These are phyloP conservation scores for Talaromyces rugulosus DNA, from an alignment of 2,329 filamentous ascomycete genomes.

Conservation along the genomic window DNA sequence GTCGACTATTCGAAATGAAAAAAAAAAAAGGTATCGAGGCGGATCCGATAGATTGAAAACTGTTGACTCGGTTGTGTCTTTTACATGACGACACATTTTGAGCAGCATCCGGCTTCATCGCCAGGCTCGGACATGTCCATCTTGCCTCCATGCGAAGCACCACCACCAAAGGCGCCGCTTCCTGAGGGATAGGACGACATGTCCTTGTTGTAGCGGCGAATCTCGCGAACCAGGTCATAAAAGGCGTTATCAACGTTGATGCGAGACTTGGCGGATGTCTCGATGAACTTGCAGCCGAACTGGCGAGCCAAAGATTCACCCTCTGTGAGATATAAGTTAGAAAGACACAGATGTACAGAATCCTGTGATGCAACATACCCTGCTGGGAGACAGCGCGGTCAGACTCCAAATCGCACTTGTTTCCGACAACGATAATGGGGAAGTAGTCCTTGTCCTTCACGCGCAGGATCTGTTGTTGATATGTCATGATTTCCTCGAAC, in stretches of 20 bases:
- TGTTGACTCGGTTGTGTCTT: constrained; percentile 16
- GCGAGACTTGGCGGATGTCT: constrained; percentile 96
- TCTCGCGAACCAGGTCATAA: constrained; percentile 97
- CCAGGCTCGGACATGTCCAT: constrained; percentile 67
- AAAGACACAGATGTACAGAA: not conserved
- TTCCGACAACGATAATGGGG: constrained; percentile 97
- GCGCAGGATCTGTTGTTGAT: constrained; percentile 96
- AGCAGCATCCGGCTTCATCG: constrained; percentile 66
- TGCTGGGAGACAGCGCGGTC: constrained; percentile 89
- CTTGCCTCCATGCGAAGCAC: constrained; percentile 55
- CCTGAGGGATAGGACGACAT: constrained; percentile 82
- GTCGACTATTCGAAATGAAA: not conserved
- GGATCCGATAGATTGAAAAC: not conserved
- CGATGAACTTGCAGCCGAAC: constrained; percentile 97
- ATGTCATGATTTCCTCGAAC: constrained; percentile 97
- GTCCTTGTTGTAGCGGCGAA: constrained; percentile 96
- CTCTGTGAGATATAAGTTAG: constrained; percentile 54
- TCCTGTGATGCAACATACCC: constrained; percentile 56
- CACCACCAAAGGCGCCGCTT: constrained; percentile 59
- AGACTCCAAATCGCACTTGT: constrained; percentile 96
- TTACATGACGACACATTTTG: constrained; percentile 86
- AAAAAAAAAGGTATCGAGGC: not conserved
- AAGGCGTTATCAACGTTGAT: constrained; percentile 99
- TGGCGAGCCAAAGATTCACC: constrained; percentile 78
- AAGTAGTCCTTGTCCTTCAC: constrained; percentile 99